Evolutionary conservation across 2,329 filamentous ascomycete species (phyloP).

Genomic region (Xylaria digitata): DNA sequence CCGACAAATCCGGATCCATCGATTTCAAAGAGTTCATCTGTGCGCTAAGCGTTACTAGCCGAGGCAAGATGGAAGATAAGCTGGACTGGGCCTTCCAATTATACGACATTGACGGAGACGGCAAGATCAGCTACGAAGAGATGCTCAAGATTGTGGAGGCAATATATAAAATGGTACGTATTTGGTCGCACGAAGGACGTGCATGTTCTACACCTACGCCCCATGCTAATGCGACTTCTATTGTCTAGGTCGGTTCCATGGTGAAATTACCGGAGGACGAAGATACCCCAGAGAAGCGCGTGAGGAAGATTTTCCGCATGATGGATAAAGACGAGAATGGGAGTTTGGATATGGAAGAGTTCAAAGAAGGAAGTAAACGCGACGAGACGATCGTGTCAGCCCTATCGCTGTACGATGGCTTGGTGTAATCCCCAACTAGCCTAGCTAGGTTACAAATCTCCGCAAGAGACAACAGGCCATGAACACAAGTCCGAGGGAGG

Average conservation of each 20-base stretch:
- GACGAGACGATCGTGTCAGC: conserved; percentile 99
- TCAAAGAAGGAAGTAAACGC: conserved; percentile 98
- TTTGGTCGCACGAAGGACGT: not conserved
- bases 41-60: conserved; percentile 93
- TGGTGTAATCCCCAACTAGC: conserved; percentile 70
- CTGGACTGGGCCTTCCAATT: conserved; percentile 99
- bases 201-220: conserved; percentile 11
- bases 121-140: conserved; percentile 98
- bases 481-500: conserved; percentile 7
- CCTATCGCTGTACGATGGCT: conserved; percentile 92
- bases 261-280: conserved; percentile 98
- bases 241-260: conserved; percentile 89
- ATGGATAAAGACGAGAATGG: conserved; percentile 99
- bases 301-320: conserved; percentile 98
- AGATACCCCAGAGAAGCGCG: conserved; percentile 98
- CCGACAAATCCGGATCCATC: conserved; percentile 95
- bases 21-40: conserved; percentile 99
- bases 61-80: conserved; percentile 99
- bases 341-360: conserved; percentile 95
- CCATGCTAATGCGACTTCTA: conserved; percentile 23
- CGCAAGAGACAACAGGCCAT: conserved; percentile 2
- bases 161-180: conserved; percentile 97
- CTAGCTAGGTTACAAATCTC: conserved; percentile 24
- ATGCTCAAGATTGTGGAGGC: conserved; percentile 99
- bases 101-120: conserved; percentile 98